Conservation (phyloP, 1,139 yeast genomes). For the Debaryomyces coudertii region DNA sequence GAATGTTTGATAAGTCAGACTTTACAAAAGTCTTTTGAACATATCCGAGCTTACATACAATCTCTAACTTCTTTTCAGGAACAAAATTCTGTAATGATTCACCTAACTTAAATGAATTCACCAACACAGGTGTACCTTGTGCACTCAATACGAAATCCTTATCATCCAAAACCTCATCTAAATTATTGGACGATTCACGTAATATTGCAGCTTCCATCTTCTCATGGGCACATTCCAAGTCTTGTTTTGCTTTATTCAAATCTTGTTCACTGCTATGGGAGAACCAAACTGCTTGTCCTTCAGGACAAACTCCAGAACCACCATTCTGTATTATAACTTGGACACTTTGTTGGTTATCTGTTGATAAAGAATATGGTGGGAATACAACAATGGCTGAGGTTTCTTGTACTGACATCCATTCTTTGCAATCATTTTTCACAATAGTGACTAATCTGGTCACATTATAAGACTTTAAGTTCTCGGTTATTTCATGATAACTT, state of each 20-base stretch:
- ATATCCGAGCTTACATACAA: conserved; percentile 76
- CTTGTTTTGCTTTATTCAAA: conserved; percentile 64
- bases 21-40: conserved; percentile 67
- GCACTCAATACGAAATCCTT: conserved; percentile 56
- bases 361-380: conserved; percentile 82
- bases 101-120: conserved; percentile 84
- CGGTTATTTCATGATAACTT: conserved; percentile 39
- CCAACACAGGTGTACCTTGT: conserved; percentile 64
- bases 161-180: conserved; percentile 48
- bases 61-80: conserved; percentile 77
- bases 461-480: conserved; percentile 44
- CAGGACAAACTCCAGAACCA: conserved; percentile 88
- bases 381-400: conserved; percentile 86
- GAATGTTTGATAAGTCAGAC: conserved; percentile 45
- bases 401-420: conserved; percentile 89
- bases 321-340: conserved; percentile 88
- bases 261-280: conserved; percentile 78
- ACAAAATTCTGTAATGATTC: conserved; percentile 81
- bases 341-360: conserved; percentile 70
- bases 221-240: conserved; percentile 76
- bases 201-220: conserved; percentile 79
- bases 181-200: conserved; percentile 67
- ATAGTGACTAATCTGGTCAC: conserved; percentile 79
- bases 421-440: conserved; percentile 83
- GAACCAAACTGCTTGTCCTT: conserved; percentile 90